Percentiles rank a stretch among this genome's conserved stretches.
Conservation (phyloP, 1,139 yeast species). For the Suhomyces maxii region DNA sequence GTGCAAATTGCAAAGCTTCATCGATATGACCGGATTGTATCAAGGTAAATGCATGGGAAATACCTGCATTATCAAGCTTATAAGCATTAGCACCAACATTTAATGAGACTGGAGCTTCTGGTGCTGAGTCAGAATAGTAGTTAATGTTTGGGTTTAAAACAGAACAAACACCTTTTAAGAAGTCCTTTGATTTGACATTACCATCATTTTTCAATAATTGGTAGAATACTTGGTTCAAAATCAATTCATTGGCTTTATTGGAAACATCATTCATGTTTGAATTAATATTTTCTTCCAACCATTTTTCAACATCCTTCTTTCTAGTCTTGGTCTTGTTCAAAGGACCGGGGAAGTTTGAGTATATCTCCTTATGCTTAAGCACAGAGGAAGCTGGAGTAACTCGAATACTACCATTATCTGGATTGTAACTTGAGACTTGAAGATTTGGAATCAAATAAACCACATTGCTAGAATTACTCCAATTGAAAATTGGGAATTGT, state of each 20-base stretch:
- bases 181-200: constrained; percentile 26
- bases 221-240: constrained; percentile 33
- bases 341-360: constrained; percentile 61
- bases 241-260: constrained; percentile 23
- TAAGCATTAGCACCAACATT: constrained; percentile 27
- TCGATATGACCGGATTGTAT: constrained; percentile 66
- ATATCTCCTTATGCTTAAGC: constrained; percentile 21
- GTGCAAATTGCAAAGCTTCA: constrained; percentile 63
- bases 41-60: constrained; percentile 34
- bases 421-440: constrained; percentile 14
- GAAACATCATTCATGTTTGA: constrained; percentile 5
- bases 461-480: constrained; percentile 51
- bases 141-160: constrained; percentile 39
- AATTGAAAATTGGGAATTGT: constrained; percentile 78
- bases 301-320: constrained; percentile 63
- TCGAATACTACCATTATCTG: constrained; percentile 15
- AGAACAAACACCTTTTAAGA: constrained; percentile 27
- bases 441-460: constrained; percentile 31
- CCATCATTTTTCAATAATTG: constrained; percentile 32
- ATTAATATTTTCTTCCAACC: constrained; percentile 43
- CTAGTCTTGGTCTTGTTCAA: constrained; percentile 54
- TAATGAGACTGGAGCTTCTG: constrained; percentile 9
- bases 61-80: constrained; percentile 38
- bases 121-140: constrained; percentile 14
- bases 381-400: constrained; percentile 20